Base-by-base conservation (phyloP, 2,329 filamentous ascomycete species). In the Cladophialophora exuberans region DNA sequence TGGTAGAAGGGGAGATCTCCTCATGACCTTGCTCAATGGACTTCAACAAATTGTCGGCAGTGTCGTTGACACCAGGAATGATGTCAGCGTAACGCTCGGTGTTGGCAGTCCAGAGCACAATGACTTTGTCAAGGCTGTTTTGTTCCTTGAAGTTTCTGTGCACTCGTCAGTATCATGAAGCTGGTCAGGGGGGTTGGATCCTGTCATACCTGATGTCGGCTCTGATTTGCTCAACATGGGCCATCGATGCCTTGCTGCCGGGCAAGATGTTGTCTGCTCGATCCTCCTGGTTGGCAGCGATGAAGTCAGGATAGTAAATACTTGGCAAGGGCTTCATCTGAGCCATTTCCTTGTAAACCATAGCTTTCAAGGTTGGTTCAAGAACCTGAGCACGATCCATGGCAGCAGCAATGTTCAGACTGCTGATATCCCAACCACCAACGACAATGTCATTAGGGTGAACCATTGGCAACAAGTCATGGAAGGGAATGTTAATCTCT, bases 301-400 rank as follows among this genome's bases (percentile, higher is more conserved):
- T 99, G 80, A 99, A 99, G 76, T 97, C 94, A 1, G 94, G 94
- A 74, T 99, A 99, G 83, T 99, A 99, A 76, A 97, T 88, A 74
- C 89, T 93, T 20, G 91, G 93, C 61, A 97, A 83, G 25, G 94
- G 94, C 66, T 87, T 86, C 85, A 97, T 89, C 66, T 80, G 79
- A 59, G 85, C 79, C 91, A 97, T 93, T 78, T 97, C 90, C 82
- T 97, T 96, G 76, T 85, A 87, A 66, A 99, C 88, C 67, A 89
- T 83, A 53, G 80, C 78, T 83, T 99, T 99, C 68, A 99, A 82
- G 25, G 89, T 87, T n/a, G 94, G 94, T 78, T 97, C 93, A 50
- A 99, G 85, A 50, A 99, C 94, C 71, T 88, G 85, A 64, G 94
- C 93, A 68, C 94, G 90, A 73, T 99, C 93, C 92, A 97, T 97